Evolutionary conservation across 164 flowering plant genomes (phyloP), one percentile per base, ranked within the genome.

Genomic region (Cinnamomum chago): DNA sequence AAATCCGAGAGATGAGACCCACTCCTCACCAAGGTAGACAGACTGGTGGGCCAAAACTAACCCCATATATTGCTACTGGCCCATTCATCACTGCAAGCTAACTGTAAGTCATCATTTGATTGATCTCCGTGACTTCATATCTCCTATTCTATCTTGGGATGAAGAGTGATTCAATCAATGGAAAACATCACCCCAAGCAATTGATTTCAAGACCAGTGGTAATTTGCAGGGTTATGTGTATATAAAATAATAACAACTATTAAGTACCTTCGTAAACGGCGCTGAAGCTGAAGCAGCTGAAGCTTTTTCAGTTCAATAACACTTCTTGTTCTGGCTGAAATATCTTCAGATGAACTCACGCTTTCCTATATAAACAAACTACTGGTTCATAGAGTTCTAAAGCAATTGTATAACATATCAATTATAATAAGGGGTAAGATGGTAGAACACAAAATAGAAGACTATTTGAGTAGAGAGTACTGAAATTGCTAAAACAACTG

Each of bases 301-400:
- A 95, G 97, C 80, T 95, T 95, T 81, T 95, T 95, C 83, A 93
- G 79, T 80, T 93, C 99, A 81, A 95, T 95, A 30, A 95, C 97
- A 88, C 97, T 95, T 85, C 81, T 95, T 70, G 99, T 95, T 79
- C 90, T 95, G 52, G 96, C 88, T 77, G 95, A 90, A 73, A 90
- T 89, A 81, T 92, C 90, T 73, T 92, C 96, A 62, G 98, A 95
- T 10, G 94, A 90, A 81, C 89, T 95, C 72, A 93, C 99, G 73
- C 76, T 84, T 72, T 90, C 95, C 98, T 95, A 87, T 77, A 82
- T 40, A n/a, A 67, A 69, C 14, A 75, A 28, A 62, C 47, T 40
- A n/a, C 27, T 9, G 47, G 47, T 40, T 40, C 47, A 40, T 40
- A 40, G 47, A 40, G 47, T 9, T 40, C 47, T 40, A 1, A 40